Base-by-base conservation (phyloP, 2,329 filamentous ascomycete genomes). In the Exophiala calicioides region DNA sequence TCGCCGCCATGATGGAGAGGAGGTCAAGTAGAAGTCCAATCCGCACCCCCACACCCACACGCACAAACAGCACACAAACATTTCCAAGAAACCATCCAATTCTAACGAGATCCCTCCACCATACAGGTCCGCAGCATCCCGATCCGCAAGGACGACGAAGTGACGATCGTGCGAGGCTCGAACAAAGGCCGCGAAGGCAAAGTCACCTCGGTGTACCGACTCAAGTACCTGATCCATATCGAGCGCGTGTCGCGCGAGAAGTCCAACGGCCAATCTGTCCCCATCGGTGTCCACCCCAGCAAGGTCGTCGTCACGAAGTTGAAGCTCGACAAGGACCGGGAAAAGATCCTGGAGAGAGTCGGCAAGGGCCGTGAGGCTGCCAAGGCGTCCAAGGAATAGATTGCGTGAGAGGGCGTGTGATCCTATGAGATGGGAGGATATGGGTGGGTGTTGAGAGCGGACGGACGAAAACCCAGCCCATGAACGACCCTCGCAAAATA, bases 101-200 rank as follows among this genome's bases (percentile, higher is more conserved):
- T 44, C 39, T 47, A 16, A 47, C 40, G 18, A 15, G 16, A 5
- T 5, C 21, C 32, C 26, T 36, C 30, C 9, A 44, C 19, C 59
- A 40, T 47, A 52, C 60, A 94, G 88, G 89, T 95, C 74, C 89
- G 89, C 80, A 85, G 84, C 74, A 95, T 96, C 73, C 93, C 91
- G 71, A 83, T 97, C 80, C 89, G 91, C 80, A 95, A 95, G 80
- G 91, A 95, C 71, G 88, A 95, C 77, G 89, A 95, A 78, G 90
- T 97, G 71, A 80, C 80, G 70, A 86, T 98, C 67, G 85, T 91
- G 71, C 90, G 93, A 64, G 93, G 93, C 68, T 78, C 80, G 77
- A 87, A 95, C 83, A 97, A 97, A 83, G 93, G 91, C 71, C 89
- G 90, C 68, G 91, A 97, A 81, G 93, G 93, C 80, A 97, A 97